phyloP scores from a whole-genome alignment of 257 asterid genomes.

The Solanum bulbocastanum region DNA sequence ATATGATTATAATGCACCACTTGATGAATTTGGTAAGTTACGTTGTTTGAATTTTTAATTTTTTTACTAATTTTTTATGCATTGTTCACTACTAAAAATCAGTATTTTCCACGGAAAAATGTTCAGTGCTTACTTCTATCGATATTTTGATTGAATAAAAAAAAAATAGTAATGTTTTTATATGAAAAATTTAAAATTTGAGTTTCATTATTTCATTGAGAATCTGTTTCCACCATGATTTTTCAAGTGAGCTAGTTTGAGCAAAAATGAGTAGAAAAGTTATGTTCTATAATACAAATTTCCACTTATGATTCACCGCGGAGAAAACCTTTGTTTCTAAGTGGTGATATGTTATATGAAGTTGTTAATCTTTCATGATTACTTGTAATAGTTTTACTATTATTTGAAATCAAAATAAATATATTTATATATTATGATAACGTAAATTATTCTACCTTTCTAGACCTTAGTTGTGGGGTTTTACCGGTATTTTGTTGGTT shows the following conservation, averaged over 20 bases:
- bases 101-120: neutral
- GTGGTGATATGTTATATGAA: neutral
- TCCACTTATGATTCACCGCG: neutral
- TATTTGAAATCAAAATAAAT: neutral
- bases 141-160: neutral
- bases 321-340: neutral
- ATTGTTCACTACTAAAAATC: neutral
- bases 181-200: no score
- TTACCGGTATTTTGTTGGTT: neutral
- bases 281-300: no score
- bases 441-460: neutral
- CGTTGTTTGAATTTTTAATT: neutral
- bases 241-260: no score
- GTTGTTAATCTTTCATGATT: neutral
- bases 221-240: no score
- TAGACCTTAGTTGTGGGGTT: no score
- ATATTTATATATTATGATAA: neutral
- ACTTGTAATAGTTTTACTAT: neutral
- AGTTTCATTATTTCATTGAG: neutral
- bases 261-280: no score
- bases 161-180: no score
- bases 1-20: constrained; percentile 75
- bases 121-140: neutral
- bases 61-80: neutral
- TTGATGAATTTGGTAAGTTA: constrained; percentile 52